Base-by-base conservation (phyloP, 192 early-diverging fungal genomes). In the Coemansia sp. region DNA sequence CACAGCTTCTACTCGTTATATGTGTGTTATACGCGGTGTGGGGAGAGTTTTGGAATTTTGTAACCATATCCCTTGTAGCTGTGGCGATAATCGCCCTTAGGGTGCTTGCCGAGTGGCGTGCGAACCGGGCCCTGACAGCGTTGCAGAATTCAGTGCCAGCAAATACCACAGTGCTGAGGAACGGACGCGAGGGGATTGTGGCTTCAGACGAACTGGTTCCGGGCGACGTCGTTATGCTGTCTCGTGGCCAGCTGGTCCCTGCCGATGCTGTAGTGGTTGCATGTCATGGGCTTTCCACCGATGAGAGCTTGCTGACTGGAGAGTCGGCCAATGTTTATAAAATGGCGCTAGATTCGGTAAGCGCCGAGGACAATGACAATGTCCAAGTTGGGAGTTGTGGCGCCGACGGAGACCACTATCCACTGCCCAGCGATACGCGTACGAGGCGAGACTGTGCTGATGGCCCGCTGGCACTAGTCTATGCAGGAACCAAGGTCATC, bases 261-360 rank as follows among this genome's bases (percentile, higher is more conserved):
- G 87, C 92, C 0, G 96, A 98, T 64, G 94, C 93, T n/a, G 69
- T 86, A 1, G 85, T 98, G 11, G 82, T 87, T 15, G 82, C 66
- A 24, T 93, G 94, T 17, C 59, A 72, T 32, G 68, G 59, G 2
- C 88, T 90, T 22, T 82, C 83, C 10, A 85, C 93, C 3, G 94
- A 98, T 76, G 96, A 98, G 80, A 90, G 91, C 48, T 85, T 92
- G 73, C 81, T 98, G 12, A 96, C 96, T 0, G 96, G 96, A 52
- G 94, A 98, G 75, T 88, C 86, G 2, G 71, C 87, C 15, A 76
- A 47, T 24, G 63, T 66, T 11, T 41, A 54, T 54, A 72, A 72
- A 54, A 4, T 48, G 6, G 58, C 70, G 15, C 57, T 78, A 14
- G 62, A 17, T 3, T 39, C 63, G 10, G 12, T 23, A 5, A 15